A percentile compares a stretch with the other conserved stretches of the same genome.
Conservation (phyloP, 176 grass and related monocot species). For the Saccharum spontaneum region DNA sequence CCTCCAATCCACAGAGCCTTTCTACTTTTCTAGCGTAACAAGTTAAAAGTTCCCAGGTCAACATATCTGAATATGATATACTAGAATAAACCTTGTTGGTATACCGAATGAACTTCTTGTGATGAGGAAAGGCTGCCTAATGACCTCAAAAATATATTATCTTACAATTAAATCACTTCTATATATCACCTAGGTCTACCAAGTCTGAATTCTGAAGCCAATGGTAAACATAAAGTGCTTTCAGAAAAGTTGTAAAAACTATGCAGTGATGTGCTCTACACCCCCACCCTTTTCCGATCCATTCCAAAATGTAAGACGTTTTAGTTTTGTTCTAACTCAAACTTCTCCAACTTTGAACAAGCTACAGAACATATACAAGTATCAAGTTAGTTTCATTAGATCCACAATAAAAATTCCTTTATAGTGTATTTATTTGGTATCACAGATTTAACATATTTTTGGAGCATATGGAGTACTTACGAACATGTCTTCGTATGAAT, state of each 20-base stretch:
- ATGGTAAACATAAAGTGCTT: background rate
- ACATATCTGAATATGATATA: background rate
- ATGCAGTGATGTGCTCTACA: background rate
- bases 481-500: background rate
- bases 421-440: background rate
- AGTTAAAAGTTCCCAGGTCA: background rate
- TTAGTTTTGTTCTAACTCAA: background rate
- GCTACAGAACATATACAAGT: background rate
- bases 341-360: background rate
- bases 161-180: background rate
- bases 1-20: background rate
- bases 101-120: constrained; percentile 23
- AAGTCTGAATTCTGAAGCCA: background rate
- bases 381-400: too few relatives aligned
- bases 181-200: constrained; percentile 26
- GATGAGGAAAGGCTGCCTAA: constrained; percentile 29
- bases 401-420: background rate
- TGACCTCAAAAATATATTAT: constrained; percentile 3
- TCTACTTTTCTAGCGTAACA: background rate
- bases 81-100: constrained; percentile 15
- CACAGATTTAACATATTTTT: background rate
- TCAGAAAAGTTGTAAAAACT: background rate
- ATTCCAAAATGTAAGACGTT: background rate
- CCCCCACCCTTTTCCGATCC: background rate
- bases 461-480: background rate